Conservation (phyloP, 1,284 basidiomycete species). For the Veloporphyrellus conicus region DNA sequence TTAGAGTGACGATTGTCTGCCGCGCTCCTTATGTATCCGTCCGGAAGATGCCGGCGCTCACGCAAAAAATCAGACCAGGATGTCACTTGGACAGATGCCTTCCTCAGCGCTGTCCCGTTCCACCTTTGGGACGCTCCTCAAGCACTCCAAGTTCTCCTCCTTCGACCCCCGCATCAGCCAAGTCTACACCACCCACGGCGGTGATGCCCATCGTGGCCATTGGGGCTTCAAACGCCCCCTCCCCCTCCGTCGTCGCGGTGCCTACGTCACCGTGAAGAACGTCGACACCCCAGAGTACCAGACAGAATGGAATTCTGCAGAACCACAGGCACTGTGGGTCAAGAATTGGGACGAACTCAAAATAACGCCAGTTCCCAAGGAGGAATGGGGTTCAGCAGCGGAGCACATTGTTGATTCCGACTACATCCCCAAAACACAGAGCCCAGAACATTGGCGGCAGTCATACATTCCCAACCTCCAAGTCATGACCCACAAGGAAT, state of each 20-base stretch:
- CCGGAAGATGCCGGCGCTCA: conserved; percentile 28
- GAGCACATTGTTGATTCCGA: conserved; percentile 30
- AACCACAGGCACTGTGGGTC: conserved; percentile 60
- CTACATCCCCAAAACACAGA: conserved; percentile 12
- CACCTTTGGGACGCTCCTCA: conserved; percentile 66
- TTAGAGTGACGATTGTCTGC: conserved; percentile 6
- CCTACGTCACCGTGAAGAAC: conserved; percentile 53
- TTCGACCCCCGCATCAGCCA: conserved; percentile 71
- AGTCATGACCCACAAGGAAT: conserved; percentile 47
- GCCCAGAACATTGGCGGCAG: conserved; percentile 16
- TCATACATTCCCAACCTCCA: conserved; percentile 42
- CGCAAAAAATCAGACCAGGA: background rate
- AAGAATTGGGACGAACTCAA: conserved; percentile 63
- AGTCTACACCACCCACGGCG: conserved; percentile 64
- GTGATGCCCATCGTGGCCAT: conserved; percentile 67
- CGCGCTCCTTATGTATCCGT: conserved; percentile 11
- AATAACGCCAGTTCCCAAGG: conserved; percentile 33
- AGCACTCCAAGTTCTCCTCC: conserved; percentile 71
- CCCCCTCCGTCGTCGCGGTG: conserved; percentile 56
- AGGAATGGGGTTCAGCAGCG: conserved; percentile 9
- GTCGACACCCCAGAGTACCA: conserved; percentile 70
- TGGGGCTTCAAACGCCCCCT: conserved; percentile 78
- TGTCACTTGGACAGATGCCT: conserved; percentile 22
- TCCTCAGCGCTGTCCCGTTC: conserved; percentile 45
- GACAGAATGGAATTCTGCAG: conserved; percentile 68